Evolutionary conservation across 257 asterid genomes (phyloP), one percentile per base, ranked within the genome.

Genomic region (Fraxinus pennsylvanica): DNA sequence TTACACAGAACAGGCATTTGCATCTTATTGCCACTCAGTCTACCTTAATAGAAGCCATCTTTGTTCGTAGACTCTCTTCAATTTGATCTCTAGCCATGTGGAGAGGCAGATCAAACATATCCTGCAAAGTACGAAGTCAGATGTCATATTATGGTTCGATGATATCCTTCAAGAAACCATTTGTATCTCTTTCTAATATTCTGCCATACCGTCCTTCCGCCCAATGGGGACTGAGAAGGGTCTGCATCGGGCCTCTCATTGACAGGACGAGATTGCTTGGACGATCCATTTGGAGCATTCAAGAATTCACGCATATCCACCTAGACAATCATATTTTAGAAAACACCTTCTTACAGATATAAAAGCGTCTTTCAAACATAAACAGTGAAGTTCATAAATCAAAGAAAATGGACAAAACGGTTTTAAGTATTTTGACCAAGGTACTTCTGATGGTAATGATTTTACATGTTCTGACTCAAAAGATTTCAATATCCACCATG

Each of bases 51-150:
- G 94, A 92, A 50, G 91, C 86, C 98, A 94, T 87, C 85, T 92
- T 92, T 76, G 86, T 88, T 61, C 98, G 86, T 13, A 94, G 88
- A 83, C 92, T 92, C 83, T 94, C 96, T 85, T 90, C 97, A 59
- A 92, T 94, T 88, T 94, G 98, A 89, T 94, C 91, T 83, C 98
- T 88, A 67, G 85, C 98, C 94, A 94, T 88, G 84, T 92, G 97
- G 79, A 94, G 92, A 75, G 98, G 97, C 84, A 94, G 85, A 83
- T 94, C 98, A 89, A 94, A 94, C 86, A 89, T 89, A 85, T 91
- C 96, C 96, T 91, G 84, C 47, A 75, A 71, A 63, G 54, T 76
- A 74, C 52, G 65, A 80, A 74, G 59, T 17, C 41, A 36, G 38
- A 68, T 52, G 35, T 82, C 43, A 76, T 10, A 71, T 73, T 54